These are phyloP conservation scores for Chamaecrista fasciculata DNA, from an alignment of 306 rosid species.

Conservation along the genomic window DNA sequence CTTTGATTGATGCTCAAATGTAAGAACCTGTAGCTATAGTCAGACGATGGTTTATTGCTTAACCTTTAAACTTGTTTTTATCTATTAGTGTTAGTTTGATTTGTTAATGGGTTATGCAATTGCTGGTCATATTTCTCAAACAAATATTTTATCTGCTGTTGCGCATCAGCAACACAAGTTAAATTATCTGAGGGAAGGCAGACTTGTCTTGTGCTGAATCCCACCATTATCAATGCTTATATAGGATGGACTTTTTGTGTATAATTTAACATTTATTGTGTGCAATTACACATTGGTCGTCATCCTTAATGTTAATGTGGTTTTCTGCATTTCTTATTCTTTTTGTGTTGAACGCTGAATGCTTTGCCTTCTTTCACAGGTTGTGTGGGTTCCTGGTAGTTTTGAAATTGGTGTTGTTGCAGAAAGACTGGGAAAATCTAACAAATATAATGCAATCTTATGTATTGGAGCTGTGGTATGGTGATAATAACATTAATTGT, in stretches of 20 bases:
- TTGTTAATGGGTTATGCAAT: not conserved
- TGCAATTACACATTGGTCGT: not conserved
- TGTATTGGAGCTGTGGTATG: conserved; percentile 98
- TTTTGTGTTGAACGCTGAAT: conserved; percentile 22
- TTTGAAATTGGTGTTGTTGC: conserved; percentile 88
- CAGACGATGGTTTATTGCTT: not conserved
- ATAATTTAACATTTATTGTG: not conserved
- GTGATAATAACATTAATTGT: not conserved
- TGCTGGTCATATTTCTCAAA: not conserved
- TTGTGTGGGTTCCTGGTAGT: conserved; percentile 97
- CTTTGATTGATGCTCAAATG: not conserved
- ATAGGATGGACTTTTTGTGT: too few relatives aligned
- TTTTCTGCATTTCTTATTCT: not conserved
- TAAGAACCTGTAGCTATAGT: not conserved
- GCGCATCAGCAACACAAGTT: not conserved
- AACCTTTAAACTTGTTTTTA: too few relatives aligned
- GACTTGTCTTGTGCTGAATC: conserved; percentile 20
- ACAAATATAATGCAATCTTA: conserved; percentile 71
- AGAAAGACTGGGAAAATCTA: conserved; percentile 65
- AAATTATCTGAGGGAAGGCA: conserved; percentile 9
- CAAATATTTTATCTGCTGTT: not conserved
- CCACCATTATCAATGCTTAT: not conserved
- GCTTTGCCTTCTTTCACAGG: conserved; percentile 46
- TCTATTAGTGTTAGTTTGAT: not conserved
- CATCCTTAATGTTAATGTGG: not conserved